phyloP scores from a whole-genome alignment of 1,139 yeast species.

The Yamadazyma kanchanaburiensis region DNA sequence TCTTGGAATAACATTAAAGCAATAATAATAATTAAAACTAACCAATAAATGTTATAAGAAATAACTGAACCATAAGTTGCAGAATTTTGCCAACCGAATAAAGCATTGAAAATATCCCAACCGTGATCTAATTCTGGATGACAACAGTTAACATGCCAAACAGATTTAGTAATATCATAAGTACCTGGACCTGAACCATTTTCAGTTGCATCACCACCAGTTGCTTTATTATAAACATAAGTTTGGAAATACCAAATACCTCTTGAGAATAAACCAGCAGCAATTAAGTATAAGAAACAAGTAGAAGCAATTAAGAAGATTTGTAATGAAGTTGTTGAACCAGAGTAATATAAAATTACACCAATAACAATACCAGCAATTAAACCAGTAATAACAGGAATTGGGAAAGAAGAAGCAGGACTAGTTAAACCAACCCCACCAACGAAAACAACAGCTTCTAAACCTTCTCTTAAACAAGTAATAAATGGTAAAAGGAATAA shows the following conservation, averaged over 20 bases:
- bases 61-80: conserved; percentile 88
- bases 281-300: conserved; percentile 74
- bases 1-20: conserved; percentile 68
- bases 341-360: conserved; percentile 65
- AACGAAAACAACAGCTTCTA: conserved; percentile 87
- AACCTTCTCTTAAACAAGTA: conserved; percentile 84
- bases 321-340: conserved; percentile 73
- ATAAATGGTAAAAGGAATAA: conserved; percentile 80
- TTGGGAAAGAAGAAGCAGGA: conserved; percentile 68
- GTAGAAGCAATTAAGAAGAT: conserved; percentile 78
- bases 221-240: conserved; percentile 54
- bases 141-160: conserved; percentile 95
- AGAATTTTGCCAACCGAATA: conserved; percentile 33
- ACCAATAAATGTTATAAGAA: conserved; percentile 83
- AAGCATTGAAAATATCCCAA: conserved; percentile 83
- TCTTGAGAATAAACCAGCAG: conserved; percentile 87
- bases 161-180: conserved; percentile 69
- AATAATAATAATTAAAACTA: conserved; percentile 52
- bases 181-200: conserved; percentile 91
- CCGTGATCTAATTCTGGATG: conserved; percentile 85
- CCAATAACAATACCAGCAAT: conserved; percentile 75
- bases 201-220: conserved; percentile 91
- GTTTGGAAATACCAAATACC: conserved; percentile 85
- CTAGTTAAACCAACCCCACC: conserved; percentile 76
- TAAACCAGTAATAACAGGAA: conserved; percentile 77